phyloP scores from a whole-genome alignment of 306 rosid genomes.

The Castanea mollissima region DNA sequence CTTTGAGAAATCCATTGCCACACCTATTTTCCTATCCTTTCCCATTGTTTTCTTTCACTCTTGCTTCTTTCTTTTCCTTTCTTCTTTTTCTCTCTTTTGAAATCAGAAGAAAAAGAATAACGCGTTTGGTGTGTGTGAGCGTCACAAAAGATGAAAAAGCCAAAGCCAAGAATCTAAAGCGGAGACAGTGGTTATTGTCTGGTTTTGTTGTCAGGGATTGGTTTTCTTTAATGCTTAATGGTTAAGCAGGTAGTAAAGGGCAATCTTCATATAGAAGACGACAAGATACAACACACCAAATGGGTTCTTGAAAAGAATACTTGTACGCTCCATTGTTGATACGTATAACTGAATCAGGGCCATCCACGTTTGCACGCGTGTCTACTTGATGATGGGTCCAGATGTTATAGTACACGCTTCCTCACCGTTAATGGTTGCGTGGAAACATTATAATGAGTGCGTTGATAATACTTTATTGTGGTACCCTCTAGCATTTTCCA shows the following conservation, averaged over 20 bases:
- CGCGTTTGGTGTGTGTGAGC: not conserved
- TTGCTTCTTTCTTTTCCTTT: not conserved
- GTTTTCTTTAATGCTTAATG: too few relatives aligned
- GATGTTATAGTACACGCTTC: too few relatives aligned
- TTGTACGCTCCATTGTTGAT: not conserved
- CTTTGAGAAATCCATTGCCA: constrained; percentile 79
- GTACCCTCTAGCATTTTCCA: too few relatives aligned
- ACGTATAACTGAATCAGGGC: not conserved
- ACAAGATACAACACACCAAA: too few relatives aligned
- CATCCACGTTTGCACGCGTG: not conserved
- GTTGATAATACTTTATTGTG: too few relatives aligned
- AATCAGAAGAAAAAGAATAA: not conserved
- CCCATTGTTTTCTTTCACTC: constrained; percentile 44
- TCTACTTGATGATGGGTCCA: not conserved
- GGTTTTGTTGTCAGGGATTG: too few relatives aligned
- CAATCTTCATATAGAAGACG: too few relatives aligned
- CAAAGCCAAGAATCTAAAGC: not conserved
- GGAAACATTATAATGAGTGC: too few relatives aligned
- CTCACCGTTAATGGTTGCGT: too few relatives aligned
- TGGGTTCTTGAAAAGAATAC: not conserved
- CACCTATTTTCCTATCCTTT: constrained; percentile 71
- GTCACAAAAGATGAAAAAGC: not conserved
- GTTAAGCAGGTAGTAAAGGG: too few relatives aligned
- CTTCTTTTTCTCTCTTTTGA: not conserved
- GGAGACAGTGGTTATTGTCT: not conserved